Evolutionary conservation across 2,329 filamentous ascomycete species (phyloP), one percentile per base, ranked within the genome.

Genomic region (Aspergillus sergii): DNA sequence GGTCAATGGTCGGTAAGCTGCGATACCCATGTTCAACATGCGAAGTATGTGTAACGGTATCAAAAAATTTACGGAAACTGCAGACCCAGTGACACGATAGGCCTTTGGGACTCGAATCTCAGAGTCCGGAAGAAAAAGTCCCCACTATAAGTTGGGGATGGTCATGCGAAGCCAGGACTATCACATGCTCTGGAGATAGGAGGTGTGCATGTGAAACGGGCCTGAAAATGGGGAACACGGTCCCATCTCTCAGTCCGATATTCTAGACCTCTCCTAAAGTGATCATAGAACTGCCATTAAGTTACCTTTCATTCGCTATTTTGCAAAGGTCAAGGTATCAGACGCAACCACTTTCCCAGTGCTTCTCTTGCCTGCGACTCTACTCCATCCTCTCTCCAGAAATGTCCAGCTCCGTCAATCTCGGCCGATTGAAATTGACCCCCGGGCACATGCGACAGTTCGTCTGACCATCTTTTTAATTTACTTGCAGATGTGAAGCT

Each of bases 401-500:
- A 90, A 71, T 90, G 88, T 0, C 87, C 86, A 0, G 86, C 87
- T 0, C 80, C 80, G 16, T 76, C 67, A 28, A 89, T 78, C 66
- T 88, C 85, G 2, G 77, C 71, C 16, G 77, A 79, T 6, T 69
- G 73, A 62, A 89, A 88, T 57, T 66, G 71, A 21, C 85, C 86
- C 1, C 74, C 76, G 0, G 76, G 72, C 45, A 68, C 69, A 14
- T 76, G 73, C 21, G 77, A 75, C 51, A 94, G 77, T 63, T 81
- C 83, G 46, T 80, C 78, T 11, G 82, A 81, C 94, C 94, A 97
- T 1, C 82, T 78, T 12, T 85, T 83, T 68, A 94, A 81, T 75
- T 87, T 91, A 62, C 83, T 84, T 4, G 81, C 81, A 1, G 88
- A 85, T 1, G 91, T 89, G 67, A 97, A 96, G 0, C 84, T 79